Percentiles rank a stretch among this genome's conserved stretches.
These are phyloP conservation scores for Heliamphora exappendiculata DNA, from an alignment of 148 eudicot genomes.

Conservation along the genomic window DNA sequence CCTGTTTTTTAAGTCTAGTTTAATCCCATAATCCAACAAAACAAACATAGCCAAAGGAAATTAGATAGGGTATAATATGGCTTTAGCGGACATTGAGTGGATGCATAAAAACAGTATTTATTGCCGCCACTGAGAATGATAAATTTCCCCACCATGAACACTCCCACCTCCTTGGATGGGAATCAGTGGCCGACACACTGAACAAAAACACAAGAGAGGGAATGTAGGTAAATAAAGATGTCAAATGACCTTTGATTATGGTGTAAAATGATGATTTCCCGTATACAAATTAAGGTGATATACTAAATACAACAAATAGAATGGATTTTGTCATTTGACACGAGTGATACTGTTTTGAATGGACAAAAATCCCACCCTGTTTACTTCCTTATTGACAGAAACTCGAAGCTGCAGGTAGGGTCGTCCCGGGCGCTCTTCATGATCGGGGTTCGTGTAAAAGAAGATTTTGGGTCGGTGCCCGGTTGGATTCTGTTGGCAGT, in stretches of 20 bases:
- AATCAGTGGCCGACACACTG: background rate
- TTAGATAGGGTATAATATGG: no score
- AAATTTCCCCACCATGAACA: background rate
- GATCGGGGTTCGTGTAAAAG: slow-evolving; percentile 44
- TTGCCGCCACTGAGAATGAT: background rate
- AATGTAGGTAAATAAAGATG: background rate
- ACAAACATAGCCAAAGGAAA: no score
- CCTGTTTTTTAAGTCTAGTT: no score
- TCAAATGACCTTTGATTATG: background rate
- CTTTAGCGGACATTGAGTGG: background rate
- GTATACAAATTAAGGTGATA: slow-evolving; percentile 7
- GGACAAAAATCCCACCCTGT: background rate
- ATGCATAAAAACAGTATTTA: background rate
- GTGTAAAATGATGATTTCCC: slow-evolving; percentile 4
- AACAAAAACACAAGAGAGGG: background rate
- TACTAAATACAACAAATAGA: background rate
- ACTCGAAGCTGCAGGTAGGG: slow-evolving; percentile 80
- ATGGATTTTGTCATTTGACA: background rate
- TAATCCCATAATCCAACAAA: no score
- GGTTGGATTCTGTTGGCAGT: slow-evolving; percentile 48
- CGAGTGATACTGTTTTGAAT: background rate
- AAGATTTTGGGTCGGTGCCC: slow-evolving; percentile 41
- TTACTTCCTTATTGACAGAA: slow-evolving; percentile 76
- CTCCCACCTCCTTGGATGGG: slow-evolving; percentile 17
- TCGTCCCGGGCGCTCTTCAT: slow-evolving; percentile 62